Conservation (phyloP, 1,284 basidiomycete species). For the Tylopilus orsonianus region DNA sequence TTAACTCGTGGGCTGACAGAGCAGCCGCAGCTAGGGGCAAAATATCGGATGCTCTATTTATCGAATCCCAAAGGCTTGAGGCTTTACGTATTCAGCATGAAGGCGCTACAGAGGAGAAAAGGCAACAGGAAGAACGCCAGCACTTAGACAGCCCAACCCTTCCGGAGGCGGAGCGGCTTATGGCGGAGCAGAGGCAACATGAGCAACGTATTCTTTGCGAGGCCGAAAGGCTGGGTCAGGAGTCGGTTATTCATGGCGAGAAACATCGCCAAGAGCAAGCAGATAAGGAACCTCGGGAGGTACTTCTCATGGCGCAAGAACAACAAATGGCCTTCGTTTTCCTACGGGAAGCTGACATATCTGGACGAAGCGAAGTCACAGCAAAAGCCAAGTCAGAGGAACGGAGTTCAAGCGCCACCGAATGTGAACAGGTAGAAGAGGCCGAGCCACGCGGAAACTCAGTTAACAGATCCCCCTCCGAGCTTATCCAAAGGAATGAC, state of each 20-base stretch:
- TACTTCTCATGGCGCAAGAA: slow-evolving; percentile 26
- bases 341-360: slow-evolving; percentile 30
- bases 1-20: slow-evolving; percentile 49
- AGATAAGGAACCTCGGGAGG: slow-evolving; percentile 30
- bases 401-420: neutral
- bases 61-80: slow-evolving; percentile 38
- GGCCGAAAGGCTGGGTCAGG: slow-evolving; percentile 32
- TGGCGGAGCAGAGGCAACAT: slow-evolving; percentile 30
- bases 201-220: slow-evolving; percentile 26
- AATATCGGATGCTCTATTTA: slow-evolving; percentile 37
- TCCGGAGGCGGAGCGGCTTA: slow-evolving; percentile 17
- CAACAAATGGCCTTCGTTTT: slow-evolving; percentile 15
- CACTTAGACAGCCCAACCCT: slow-evolving; percentile 30
- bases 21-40: slow-evolving; percentile 39
- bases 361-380: slow-evolving; percentile 31
- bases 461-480: neutral
- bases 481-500: slow-evolving; percentile 3
- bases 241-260: slow-evolving; percentile 18
- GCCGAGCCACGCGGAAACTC: slow-evolving; percentile 7
- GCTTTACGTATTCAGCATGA: slow-evolving; percentile 21
- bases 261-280: slow-evolving; percentile 27
- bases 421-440: slow-evolving; percentile 18
- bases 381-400: slow-evolving; percentile 29
- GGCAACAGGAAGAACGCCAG: slow-evolving; percentile 32
- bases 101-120: slow-evolving; percentile 32